Conservation (phyloP, 371 early-diverging fungal species). For the Apophysomyces ossiformis region DNA sequence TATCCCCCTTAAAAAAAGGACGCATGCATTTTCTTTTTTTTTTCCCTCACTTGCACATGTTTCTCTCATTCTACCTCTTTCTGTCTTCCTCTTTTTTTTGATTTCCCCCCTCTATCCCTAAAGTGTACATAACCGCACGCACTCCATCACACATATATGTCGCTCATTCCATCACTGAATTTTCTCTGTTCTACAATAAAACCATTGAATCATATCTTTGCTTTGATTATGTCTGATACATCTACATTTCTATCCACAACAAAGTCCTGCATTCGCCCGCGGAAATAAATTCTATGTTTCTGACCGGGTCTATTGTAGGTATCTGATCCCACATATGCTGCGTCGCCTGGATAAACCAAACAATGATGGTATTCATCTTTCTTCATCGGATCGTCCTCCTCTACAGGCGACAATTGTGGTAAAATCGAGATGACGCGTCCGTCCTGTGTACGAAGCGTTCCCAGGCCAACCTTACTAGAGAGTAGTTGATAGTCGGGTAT, state of each 20-base stretch:
- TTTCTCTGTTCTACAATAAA: neutral
- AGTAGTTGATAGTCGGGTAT: conserved; percentile 35
- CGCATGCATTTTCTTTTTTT: conserved; percentile 6
- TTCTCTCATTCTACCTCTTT: neutral
- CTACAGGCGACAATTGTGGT: conserved; percentile 48
- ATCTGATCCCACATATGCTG: conserved; percentile 23
- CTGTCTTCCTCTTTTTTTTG: neutral
- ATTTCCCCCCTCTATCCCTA: neutral
- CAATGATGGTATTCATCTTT: conserved; percentile 28
- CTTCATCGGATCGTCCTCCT: conserved; percentile 24
- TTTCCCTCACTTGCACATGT: conserved; percentile 7
- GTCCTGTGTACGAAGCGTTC: conserved; percentile 31
- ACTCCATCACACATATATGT: neutral
- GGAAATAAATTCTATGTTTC: conserved; percentile 44
- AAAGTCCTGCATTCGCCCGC: conserved; percentile 35
- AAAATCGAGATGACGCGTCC: conserved; percentile 44
- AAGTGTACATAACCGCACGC: conserved; percentile 5
- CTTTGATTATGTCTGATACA: conserved; percentile 23
- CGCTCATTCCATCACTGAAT: conserved; percentile 6
- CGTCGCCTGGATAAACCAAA: conserved; percentile 51
- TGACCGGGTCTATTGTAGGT: conserved; percentile 24
- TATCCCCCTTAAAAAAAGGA: neutral
- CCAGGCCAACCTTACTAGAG: conserved; percentile 33
- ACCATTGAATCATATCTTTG: conserved; percentile 8
- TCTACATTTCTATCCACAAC: conserved; percentile 33